A percentile compares a stretch with the other conserved stretches of the same genome.
Evolutionary conservation across 2,329 filamentous ascomycete genomes (phyloP).

Genomic region (Aureobasidium melanogenum): DNA sequence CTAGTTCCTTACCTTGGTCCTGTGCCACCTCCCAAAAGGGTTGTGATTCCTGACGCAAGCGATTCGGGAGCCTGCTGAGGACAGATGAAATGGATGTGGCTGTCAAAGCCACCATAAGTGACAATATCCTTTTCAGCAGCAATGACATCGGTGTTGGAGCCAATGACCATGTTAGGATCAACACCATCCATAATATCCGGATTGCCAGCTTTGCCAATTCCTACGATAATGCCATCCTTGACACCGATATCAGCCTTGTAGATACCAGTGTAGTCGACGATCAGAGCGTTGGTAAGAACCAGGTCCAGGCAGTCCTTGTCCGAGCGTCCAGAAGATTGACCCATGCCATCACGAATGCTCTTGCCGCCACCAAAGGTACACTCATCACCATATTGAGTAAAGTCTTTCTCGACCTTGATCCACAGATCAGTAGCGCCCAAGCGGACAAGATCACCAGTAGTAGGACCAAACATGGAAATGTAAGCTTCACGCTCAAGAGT

Average conservation of each 20-base stretch:
- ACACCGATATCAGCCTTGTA: conserved; percentile 96
- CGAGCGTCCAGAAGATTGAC: conserved; percentile 69
- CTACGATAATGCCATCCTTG: conserved; percentile 76
- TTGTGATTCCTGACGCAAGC: conserved; percentile 78
- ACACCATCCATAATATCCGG: conserved; percentile 96
- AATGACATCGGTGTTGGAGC: conserved; percentile 83
- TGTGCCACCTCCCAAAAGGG: conserved; percentile 81
- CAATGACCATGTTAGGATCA: conserved; percentile 66
- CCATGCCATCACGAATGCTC: conserved; percentile 90
- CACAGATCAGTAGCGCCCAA: conserved; percentile 80
- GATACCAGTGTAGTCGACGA: conserved; percentile 86
- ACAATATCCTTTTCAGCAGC: conserved; percentile 85
- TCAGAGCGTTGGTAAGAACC: conserved; percentile 80
- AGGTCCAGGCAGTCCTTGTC: conserved; percentile 70
- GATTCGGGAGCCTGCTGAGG: conserved; percentile 83
- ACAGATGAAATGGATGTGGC: conserved; percentile 91
- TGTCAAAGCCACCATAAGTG: conserved; percentile 82
- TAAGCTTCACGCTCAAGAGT: conserved; percentile 74
- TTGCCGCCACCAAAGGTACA: conserved; percentile 94
- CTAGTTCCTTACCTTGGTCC: conserved; percentile 60
- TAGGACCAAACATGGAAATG: conserved; percentile 84
- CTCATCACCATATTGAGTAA: conserved; percentile 81
- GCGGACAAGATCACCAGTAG: conserved; percentile 74
- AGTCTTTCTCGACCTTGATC: conserved; percentile 81
- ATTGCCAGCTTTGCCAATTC: conserved; percentile 90